phyloP scores from a whole-genome alignment of 2,329 filamentous ascomycete genomes.

The Bipolaris sorokiniana region DNA sequence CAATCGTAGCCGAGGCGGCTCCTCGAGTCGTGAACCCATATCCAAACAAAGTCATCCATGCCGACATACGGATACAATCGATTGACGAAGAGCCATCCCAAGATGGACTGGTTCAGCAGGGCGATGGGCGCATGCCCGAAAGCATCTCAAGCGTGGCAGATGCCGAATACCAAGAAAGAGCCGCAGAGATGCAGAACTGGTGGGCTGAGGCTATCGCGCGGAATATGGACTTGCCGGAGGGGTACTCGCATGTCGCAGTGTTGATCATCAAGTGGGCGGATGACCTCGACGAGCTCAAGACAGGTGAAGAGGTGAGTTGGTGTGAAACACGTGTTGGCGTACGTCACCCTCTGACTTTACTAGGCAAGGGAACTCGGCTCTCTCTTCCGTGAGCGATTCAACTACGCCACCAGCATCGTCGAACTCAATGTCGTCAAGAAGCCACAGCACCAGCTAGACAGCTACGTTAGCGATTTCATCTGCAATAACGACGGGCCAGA shows the following conservation, averaged over 20 bases:
- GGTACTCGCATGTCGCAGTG: conserved; percentile 46
- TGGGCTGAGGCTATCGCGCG: conserved; percentile 35
- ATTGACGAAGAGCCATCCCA: conserved; percentile 24
- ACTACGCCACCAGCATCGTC: conserved; percentile 40
- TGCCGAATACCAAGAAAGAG: neutral
- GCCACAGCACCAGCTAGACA: conserved; percentile 45
- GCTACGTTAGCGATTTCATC: conserved; percentile 37
- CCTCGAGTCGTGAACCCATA: conserved; percentile 22
- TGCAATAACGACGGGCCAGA: conserved; percentile 38
- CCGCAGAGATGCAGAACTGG: conserved; percentile 30
- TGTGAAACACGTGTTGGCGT: neutral
- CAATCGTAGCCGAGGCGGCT: conserved; percentile 25
- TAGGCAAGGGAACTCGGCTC: conserved; percentile 40
- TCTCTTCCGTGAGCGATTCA: conserved; percentile 39
- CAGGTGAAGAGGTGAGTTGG: conserved; percentile 32
- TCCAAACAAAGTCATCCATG: conserved; percentile 32
- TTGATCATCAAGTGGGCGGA: conserved; percentile 48
- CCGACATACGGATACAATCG: conserved; percentile 32
- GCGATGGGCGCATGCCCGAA: neutral
- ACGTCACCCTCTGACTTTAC: neutral
- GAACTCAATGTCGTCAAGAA: conserved; percentile 41
- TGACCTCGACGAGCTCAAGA: conserved; percentile 44
- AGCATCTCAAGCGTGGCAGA: neutral
- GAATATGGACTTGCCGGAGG: conserved; percentile 40
- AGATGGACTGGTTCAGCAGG: neutral